Base-by-base conservation (phyloP, 2,329 filamentous ascomycete species). In the Penicillium freii region DNA sequence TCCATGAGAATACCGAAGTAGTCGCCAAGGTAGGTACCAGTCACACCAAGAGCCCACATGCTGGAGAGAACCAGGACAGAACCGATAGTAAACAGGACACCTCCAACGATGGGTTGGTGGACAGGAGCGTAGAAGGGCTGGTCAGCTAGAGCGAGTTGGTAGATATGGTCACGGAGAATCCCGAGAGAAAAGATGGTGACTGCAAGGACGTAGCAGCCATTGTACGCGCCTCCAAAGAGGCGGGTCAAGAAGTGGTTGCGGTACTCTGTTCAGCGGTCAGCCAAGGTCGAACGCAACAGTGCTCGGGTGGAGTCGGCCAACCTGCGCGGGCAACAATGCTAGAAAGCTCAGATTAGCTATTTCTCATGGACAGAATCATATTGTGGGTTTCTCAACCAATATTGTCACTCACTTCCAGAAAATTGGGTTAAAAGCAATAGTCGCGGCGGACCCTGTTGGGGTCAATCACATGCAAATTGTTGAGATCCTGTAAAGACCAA, bases 1-100 rank as follows among this genome's bases (percentile, higher is more conserved):
- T 97, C 93, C 92, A 97, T 96, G 64, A 99, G 82, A 74, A 97
- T 97, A 66, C 94, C 94, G 73, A 97, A 99, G 82, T 99, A 99
- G 80, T 99, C 94, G 67, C 94, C 94, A 36, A 99, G 82, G 74
- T 97, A 99, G 38, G 94, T 99, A 62, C 94, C 94, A 0, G 92
- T 97, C 69, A 99, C 86, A 57, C 94, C 94, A 40, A 99, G 86
- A 34, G 87, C 89, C 86, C 87, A 97, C 78, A 96, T 97, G 60
- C 90, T 94, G 34, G 88, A 88, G 50, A 97, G 69, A 49, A 99
- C 94, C 36, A 99, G 85, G 51, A 89, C 76, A 75, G 96, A 97
- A 57, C 94, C 94, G 38, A 79, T 72, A 29, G 82, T 81, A 67
- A 97, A 84, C 54, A 97, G 84, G 5, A 79, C 83, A 62, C 87